Conservation (phyloP, 495 filamentous ascomycete genomes). For the Hyaloscypha hepaticicola region DNA sequence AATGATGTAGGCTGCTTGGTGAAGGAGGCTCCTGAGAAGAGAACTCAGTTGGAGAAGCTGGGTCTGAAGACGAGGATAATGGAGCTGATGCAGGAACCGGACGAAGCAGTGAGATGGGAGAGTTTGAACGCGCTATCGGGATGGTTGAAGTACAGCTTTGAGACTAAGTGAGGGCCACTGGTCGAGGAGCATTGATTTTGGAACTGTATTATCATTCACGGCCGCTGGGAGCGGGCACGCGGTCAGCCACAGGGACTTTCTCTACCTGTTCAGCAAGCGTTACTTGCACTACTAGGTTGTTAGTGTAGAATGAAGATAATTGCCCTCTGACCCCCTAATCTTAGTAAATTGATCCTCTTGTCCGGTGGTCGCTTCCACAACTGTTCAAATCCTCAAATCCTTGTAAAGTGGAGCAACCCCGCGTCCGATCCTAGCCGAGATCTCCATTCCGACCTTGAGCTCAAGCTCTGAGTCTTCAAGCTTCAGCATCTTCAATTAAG, state of each 20-base stretch:
- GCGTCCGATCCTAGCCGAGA: conserved; percentile 10
- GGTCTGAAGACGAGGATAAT: conserved; percentile 90
- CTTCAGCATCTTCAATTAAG: conserved; percentile 3
- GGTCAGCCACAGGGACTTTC: conserved; percentile 1
- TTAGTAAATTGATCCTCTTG: background rate
- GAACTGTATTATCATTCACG: conserved; percentile 24
- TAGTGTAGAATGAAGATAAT: conserved; percentile 24
- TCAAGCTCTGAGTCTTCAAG: background rate
- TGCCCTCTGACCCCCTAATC: background rate
- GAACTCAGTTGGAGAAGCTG: conserved; percentile 79
- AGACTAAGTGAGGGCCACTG: conserved; percentile 43
- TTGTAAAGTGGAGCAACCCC: conserved; percentile 5
- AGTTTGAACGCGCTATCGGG: conserved; percentile 88
- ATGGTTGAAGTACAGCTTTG: conserved; percentile 90
- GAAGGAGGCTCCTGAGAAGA: conserved; percentile 84
- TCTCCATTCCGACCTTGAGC: background rate
- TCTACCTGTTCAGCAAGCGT: conserved; percentile 16
- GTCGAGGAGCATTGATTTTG: background rate
- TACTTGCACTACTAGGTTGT: conserved; percentile 21
- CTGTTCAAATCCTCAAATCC: background rate
- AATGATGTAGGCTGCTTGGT: conserved; percentile 91
- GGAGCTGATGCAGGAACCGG: conserved; percentile 89
- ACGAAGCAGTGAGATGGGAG: conserved; percentile 94
- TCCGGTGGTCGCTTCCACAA: too few relatives aligned
- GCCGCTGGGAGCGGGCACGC: background rate